Percentiles rank a stretch among this genome's conserved stretches.
These are phyloP conservation scores for Saccharum spontaneum DNA, from an alignment of 176 grass and related monocot genomes.

Conservation along the genomic window DNA sequence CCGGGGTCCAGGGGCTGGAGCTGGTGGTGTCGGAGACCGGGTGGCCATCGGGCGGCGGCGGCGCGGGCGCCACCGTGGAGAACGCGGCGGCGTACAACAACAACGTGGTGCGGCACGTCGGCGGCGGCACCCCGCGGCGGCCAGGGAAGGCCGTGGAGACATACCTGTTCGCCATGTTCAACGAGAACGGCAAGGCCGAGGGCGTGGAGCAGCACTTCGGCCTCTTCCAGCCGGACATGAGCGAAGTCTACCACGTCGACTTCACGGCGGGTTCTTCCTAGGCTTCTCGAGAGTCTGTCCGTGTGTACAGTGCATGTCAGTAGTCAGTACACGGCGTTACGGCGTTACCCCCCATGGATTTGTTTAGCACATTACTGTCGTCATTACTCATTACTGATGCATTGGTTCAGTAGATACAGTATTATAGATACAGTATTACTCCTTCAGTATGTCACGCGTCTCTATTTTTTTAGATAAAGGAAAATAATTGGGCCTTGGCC, in stretches of 20 bases:
- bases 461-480: no score
- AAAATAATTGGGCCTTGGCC: no score
- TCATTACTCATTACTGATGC: not conserved
- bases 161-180: constrained; percentile 97
- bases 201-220: constrained; percentile 92
- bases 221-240: constrained; percentile 83
- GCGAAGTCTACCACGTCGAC: constrained; percentile 80
- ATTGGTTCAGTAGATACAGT: no score
- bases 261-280: constrained; percentile 32
- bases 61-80: constrained; percentile 53
- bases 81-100: constrained; percentile 87
- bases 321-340: not conserved
- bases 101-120: constrained; percentile 66
- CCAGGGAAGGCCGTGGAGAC: constrained; percentile 76
- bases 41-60: constrained; percentile 82
- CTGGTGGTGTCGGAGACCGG: constrained; percentile 95
- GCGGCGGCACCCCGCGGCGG: constrained; percentile 62
- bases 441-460: no score
- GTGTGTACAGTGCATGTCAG: not conserved
- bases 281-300: not conserved
- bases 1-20: constrained; percentile 45
- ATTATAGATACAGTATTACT: no score
- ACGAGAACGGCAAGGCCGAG: constrained; percentile 84
- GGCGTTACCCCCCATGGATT: not conserved
- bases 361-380: not conserved